Conservation (phyloP, 1,284 basidiomycete genomes). For the Sphaerobolus stellatus region DNA sequence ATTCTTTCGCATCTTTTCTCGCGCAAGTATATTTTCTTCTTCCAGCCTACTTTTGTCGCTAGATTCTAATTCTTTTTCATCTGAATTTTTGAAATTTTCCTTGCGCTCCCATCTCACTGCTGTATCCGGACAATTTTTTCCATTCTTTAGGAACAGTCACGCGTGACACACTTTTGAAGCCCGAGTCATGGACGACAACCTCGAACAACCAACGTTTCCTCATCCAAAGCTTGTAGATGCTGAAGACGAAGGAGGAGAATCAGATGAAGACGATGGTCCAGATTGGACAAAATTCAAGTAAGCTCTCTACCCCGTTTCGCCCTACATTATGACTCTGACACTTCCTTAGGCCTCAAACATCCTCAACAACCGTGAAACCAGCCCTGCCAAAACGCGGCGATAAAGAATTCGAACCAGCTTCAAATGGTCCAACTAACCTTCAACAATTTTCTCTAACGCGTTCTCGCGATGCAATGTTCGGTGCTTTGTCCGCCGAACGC, state of each 20-base stretch:
- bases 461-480: conserved; percentile 80
- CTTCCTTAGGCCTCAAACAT: not conserved
- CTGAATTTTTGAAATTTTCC: no score
- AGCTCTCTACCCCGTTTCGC: not conserved
- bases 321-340: not conserved
- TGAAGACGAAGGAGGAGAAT: conserved; percentile 48
- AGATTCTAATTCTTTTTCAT: not conserved
- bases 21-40: not conserved
- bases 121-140: not conserved
- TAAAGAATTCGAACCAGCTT: conserved; percentile 90
- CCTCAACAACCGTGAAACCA: conserved; percentile 18
- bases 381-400: conserved; percentile 85
- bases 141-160: no score
- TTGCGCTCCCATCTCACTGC: no score
- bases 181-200: conserved; percentile 53
- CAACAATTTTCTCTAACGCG: conserved; percentile 73
- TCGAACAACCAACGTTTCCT: conserved; percentile 35
- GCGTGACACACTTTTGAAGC: no score
- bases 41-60: not conserved
- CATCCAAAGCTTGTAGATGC: conserved; percentile 20
- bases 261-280: conserved; percentile 56
- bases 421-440: conserved; percentile 74
- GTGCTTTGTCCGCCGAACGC: conserved; percentile 70
- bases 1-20: conserved; percentile 1
- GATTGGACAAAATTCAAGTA: conserved; percentile 61